Evolutionary conservation across 2,329 filamentous ascomycete species (phyloP).

Genomic region (Claviceps fusiformis): DNA sequence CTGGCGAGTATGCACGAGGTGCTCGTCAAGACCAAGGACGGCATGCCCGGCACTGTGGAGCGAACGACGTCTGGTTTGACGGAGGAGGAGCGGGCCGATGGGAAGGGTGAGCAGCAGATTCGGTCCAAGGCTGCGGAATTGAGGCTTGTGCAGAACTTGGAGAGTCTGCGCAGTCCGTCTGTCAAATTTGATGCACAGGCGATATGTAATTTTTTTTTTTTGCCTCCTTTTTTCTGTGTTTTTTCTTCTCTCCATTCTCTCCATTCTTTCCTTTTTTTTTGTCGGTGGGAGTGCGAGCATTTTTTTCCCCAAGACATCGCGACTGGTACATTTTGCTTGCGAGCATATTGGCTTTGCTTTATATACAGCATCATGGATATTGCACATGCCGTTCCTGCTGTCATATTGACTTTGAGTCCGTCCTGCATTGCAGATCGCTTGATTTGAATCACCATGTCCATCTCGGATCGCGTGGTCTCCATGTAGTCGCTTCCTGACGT

Average conservation of each 20-base stretch:
- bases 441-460: too few species aligned
- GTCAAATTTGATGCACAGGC: conserved; percentile 47
- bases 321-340: too few species aligned
- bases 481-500: too few species aligned
- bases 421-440: too few species aligned
- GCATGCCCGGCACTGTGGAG: conserved; percentile 40
- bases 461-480: too few species aligned
- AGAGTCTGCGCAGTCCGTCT: conserved; percentile 51
- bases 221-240: too few species aligned
- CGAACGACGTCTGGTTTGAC: conserved; percentile 28
- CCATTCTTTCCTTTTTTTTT: neutral
- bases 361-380: too few species aligned
- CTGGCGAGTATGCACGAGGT: conserved; percentile 87
- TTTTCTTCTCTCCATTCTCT: neutral
- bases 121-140: conserved; percentile 81
- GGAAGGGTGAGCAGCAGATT: conserved; percentile 50
- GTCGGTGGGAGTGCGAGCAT: neutral
- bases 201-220: conserved; percentile 20
- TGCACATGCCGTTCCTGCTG: too few species aligned
- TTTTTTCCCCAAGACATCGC: too few species aligned
- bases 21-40: conserved; percentile 52
- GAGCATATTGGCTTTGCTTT: too few species aligned
- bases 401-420: too few species aligned
- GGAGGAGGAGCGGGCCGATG: conserved; percentile 30
- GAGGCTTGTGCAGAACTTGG: conserved; percentile 62